Percentiles rank a stretch among this genome's conserved stretches.
Evolutionary conservation across 495 filamentous ascomycete species (phyloP).

Genomic region (Penicillium maclennaniae): DNA sequence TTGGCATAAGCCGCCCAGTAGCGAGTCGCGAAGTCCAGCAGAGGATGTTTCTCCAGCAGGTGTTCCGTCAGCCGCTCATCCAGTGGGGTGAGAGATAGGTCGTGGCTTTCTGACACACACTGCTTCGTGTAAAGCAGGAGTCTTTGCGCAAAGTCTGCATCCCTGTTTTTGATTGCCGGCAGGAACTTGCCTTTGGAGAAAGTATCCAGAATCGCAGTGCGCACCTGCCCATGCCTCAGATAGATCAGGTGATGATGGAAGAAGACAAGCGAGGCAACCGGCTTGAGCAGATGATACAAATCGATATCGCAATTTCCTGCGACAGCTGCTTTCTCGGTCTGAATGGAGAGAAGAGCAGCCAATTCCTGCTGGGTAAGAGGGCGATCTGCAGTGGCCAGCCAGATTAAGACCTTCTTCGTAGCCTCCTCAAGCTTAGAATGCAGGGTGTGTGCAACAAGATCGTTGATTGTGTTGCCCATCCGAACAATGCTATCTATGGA

Average conservation of each 20-base stretch:
- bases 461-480: conserved; percentile 12
- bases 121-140: conserved; percentile 16
- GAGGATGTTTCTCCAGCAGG: conserved; percentile 14
- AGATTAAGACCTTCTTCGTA: conserved; percentile 12
- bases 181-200: conserved; percentile 12
- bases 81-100: conserved; percentile 13
- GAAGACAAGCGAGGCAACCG: conserved; percentile 19
- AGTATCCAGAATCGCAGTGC: conserved; percentile 16
- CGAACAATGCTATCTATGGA: conserved; percentile 11
- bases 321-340: conserved; percentile 16
- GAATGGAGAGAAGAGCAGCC: conserved; percentile 18
- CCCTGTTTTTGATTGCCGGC: conserved; percentile 13
- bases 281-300: conserved; percentile 9
- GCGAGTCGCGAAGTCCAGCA: conserved; percentile 25
- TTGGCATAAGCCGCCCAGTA: conserved; percentile 21
- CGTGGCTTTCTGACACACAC: conserved; percentile 9
- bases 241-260: conserved; percentile 20
- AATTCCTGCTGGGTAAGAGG: conserved; percentile 20
- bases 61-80: conserved; percentile 3
- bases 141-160: conserved; percentile 15
- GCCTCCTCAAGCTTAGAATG: conserved; percentile 15
- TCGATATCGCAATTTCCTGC: conserved; percentile 5
- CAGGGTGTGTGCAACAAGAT: conserved; percentile 17
- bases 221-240: conserved; percentile 19
- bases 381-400: conserved; percentile 20